These are phyloP conservation scores for Arabis alpina DNA, from an alignment of 345 rosid species.

Conservation along the genomic window DNA sequence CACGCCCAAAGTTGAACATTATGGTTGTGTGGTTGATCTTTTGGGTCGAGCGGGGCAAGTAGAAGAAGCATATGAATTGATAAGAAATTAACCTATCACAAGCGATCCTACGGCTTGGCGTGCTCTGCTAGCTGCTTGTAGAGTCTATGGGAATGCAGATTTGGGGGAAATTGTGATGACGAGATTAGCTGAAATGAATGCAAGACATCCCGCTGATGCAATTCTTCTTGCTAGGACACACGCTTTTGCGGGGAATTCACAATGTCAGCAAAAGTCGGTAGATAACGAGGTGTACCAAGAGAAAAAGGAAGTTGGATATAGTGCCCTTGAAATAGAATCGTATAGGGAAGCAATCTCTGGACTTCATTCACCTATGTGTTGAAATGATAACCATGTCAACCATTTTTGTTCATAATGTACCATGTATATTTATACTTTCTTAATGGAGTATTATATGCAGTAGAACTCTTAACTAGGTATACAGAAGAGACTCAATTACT, in stretches of 20 bases:
- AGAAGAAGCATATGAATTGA: constrained; percentile 59
- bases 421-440: no score
- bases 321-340: constrained; percentile 50
- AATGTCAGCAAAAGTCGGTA: constrained; percentile 33
- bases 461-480: no score
- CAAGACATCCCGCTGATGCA: constrained; percentile 57
- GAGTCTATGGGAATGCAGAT: constrained; percentile 58
- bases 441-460: no score
- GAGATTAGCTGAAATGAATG: constrained; percentile 49
- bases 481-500: no score
- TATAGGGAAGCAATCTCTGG: neutral
- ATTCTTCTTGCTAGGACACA: constrained; percentile 59
- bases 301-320: constrained; percentile 56
- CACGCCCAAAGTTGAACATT: constrained; percentile 63
- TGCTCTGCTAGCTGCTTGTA: constrained; percentile 66
- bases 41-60: constrained; percentile 70
- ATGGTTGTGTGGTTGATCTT: constrained; percentile 69
- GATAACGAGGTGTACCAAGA: constrained; percentile 37
- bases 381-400: no score
- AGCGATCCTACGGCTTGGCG: constrained; percentile 67
- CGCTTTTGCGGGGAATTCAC: constrained; percentile 55
- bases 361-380: no score
- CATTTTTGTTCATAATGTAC: no score
- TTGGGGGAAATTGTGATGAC: constrained; percentile 52
- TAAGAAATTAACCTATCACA: constrained; percentile 53